Base-by-base conservation (phyloP, 2,329 filamentous ascomycete species). In the Curvularia eragrostidis region DNA sequence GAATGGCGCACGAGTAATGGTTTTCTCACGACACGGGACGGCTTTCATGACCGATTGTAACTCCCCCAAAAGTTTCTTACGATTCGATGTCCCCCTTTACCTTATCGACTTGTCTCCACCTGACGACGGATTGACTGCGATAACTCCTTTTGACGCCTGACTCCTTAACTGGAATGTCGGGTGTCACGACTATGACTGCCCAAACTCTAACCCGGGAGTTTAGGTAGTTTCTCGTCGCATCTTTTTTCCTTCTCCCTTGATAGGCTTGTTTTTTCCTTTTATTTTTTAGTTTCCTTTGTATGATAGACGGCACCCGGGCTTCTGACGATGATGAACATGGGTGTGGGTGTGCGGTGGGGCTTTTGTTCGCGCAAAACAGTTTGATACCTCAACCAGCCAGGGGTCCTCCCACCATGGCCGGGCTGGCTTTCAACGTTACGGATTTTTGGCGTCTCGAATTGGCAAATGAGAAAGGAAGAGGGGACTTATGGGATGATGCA, bases 1-100 rank as follows among this genome's bases (percentile, higher is more conserved):
- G 73, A 76, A 76, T 68, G 74, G 73, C 73, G 73, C 62, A 74
- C 63, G 70, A 68, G 63, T 71, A 50, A 70, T 59, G 67, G 62
- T 65, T 68, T 68, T 56, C 61, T 61, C 53, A 67, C 61, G 59
- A 65, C 51, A 67, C 69, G 69, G 71, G 71, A 72, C 56, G 67
- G 67, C 59, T 66, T 54, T 73, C 61, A 73, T 63, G 71, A 61
- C 58, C 54, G 48, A 73, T 65, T 74, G 66, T 67, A 67, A 67
- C 68, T n/a, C 66, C 63, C 18, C 13, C 63, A 67, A 75, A 76
- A 77, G 74, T 71, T 76, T 74, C 59, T 72, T 52, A 64, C 60
- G 61, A 65, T 64, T 66, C 66, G 60, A 65, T 66, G 66, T 67
- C 46, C 39, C 13, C 62, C 67, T 62, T 59, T 58, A 54, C 34